Percentiles rank a stretch among this genome's conserved stretches.
Evolutionary conservation across 2,329 filamentous ascomycete genomes (phyloP).

Genomic region (Fusarium sp.): DNA sequence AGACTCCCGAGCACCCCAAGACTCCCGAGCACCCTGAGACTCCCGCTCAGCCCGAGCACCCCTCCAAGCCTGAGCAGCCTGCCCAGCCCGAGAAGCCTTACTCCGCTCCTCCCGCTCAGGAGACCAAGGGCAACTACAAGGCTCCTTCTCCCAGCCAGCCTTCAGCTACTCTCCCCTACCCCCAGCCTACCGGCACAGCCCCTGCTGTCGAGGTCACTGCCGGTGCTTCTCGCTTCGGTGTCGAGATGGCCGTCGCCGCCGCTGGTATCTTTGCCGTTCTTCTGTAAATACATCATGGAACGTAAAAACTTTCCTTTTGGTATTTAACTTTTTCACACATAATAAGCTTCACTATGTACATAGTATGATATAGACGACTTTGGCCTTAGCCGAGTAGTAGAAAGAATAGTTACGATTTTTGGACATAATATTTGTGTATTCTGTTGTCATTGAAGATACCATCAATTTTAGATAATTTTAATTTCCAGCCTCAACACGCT

Average conservation of each 20-base stretch:
- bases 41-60: constrained; percentile 22
- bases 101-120: constrained; percentile 19
- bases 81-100: constrained; percentile 4
- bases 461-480: constrained; percentile 2
- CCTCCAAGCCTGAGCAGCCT: constrained; percentile 10
- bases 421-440: constrained; percentile 32
- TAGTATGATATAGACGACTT: constrained; percentile 48
- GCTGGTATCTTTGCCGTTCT: constrained; percentile 52
- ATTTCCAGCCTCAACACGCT: no score
- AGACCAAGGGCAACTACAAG: constrained; percentile 25
- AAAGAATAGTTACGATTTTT: constrained; percentile 47
- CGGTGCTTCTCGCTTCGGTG: constrained; percentile 51
- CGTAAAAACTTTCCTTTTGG: constrained; percentile 38
- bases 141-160: constrained; percentile 35
- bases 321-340: constrained; percentile 44
- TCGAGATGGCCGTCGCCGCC: constrained; percentile 49
- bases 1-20: constrained; percentile 18
- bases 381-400: constrained; percentile 37
- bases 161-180: constrained; percentile 39
- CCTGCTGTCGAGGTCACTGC: constrained; percentile 46
- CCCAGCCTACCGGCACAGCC: constrained; percentile 34
- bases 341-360: constrained; percentile 49
- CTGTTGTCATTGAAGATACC: constrained; percentile 27
- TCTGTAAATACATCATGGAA: constrained; percentile 49
- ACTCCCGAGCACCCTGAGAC: constrained; percentile 1